phyloP scores from a whole-genome alignment of 306 rosid species.

The Astragalus membranaceus region DNA sequence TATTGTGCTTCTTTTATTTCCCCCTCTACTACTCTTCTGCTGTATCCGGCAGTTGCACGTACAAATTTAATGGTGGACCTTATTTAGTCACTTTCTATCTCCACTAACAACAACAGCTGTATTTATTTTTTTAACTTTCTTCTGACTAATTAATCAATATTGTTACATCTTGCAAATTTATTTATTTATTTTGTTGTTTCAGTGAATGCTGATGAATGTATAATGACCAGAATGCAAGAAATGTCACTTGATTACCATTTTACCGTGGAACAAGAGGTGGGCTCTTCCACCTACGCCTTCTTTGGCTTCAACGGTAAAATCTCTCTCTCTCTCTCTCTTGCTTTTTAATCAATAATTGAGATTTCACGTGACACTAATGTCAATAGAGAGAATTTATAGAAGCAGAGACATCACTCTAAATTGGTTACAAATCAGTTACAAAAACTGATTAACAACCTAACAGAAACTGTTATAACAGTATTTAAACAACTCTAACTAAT shows the following conservation, averaged over 20 bases:
- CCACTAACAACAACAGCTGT: conserved; percentile 32
- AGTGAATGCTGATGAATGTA: conserved; percentile 83
- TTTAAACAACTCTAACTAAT: too few relatives aligned
- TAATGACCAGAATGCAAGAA: conserved; percentile 98
- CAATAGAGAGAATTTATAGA: too few relatives aligned
- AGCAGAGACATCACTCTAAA: too few relatives aligned
- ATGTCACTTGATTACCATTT: conserved; percentile 96
- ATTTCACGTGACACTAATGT: too few relatives aligned
- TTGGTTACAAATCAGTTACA: too few relatives aligned
- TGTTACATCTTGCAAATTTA: background rate
- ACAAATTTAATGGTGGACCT: conserved; percentile 60
- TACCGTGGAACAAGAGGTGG: conserved; percentile 93
- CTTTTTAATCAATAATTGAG: too few relatives aligned
- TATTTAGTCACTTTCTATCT: conserved; percentile 38
- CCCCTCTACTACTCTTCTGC: conserved; percentile 12
- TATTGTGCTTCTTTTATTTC: conserved; percentile 9
- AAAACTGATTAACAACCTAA: too few relatives aligned
- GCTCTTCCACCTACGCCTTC: conserved; percentile 85
- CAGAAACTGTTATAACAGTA: too few relatives aligned
- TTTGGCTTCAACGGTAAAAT: conserved; percentile 82
- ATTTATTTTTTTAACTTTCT: conserved; percentile 23
- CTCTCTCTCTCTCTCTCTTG: too few relatives aligned
- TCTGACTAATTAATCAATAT: background rate
- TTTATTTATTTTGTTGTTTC: conserved; percentile 1
- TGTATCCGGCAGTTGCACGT: conserved; percentile 49